Evolutionary conservation across 768 basidiomycete genomes (phyloP).

Genomic region (Pleurotus giganteus): DNA sequence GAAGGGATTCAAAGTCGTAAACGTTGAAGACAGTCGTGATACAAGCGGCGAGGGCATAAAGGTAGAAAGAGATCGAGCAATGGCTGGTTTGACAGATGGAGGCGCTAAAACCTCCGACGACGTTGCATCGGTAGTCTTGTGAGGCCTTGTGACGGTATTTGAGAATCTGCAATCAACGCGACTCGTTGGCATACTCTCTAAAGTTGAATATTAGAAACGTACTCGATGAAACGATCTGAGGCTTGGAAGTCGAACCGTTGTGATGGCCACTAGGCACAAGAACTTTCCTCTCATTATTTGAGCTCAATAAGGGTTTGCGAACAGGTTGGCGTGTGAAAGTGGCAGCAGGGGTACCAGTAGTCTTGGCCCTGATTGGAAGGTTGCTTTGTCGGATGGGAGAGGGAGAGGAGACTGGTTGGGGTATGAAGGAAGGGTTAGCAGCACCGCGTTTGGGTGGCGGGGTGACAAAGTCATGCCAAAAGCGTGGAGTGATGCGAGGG

Average conservation of each 20-base stretch:
- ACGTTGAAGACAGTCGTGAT: conserved; percentile 54
- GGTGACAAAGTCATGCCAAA: conserved; percentile 38
- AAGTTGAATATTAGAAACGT: conserved; percentile 53
- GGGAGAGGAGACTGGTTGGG: conserved; percentile 52
- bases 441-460: conserved; percentile 54
- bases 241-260: conserved; percentile 66
- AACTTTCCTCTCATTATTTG: conserved; percentile 20
- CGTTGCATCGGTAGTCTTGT: conserved; percentile 8
- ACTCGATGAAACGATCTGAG: conserved; percentile 50
- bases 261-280: conserved; percentile 15
- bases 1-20: conserved; percentile 60
- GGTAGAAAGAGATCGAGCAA: conserved; percentile 42
- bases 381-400: conserved; percentile 33
- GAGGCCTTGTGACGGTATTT: conserved; percentile 23
- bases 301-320: conserved; percentile 33
- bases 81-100: conserved; percentile 15
- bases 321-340: conserved; percentile 45
- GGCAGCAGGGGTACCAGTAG: conserved; percentile 23
- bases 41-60: conserved; percentile 52
- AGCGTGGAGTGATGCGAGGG: conserved; percentile 17
- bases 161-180: conserved; percentile 39
- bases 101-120: conserved; percentile 33
- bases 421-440: conserved; percentile 54
- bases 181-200: conserved; percentile 35
- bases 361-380: conserved; percentile 28